Evolutionary conservation across 805 yeast genomes (phyloP).

Genomic region (Monosporozyma siamensis): DNA sequence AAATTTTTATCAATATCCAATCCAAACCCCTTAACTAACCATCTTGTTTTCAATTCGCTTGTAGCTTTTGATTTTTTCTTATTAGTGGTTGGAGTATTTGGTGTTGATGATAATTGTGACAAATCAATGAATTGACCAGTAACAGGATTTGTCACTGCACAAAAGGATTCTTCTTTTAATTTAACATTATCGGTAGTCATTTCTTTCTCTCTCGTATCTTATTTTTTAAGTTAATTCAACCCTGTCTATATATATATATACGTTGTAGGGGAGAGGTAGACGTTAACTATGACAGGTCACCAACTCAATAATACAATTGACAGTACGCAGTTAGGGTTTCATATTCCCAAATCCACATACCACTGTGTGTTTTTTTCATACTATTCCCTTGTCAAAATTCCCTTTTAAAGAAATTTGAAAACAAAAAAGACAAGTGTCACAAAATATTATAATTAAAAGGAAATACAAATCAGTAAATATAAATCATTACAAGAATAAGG

Average conservation of each 20-base stretch:
- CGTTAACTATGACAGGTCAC: no score
- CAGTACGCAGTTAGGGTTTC: no score
- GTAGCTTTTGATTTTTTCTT: neutral
- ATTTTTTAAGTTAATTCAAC: neutral
- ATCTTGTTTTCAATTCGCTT: slow-evolving; percentile 24
- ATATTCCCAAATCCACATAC: no score
- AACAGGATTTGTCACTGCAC: slow-evolving; percentile 26
- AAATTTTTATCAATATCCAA: slow-evolving; percentile 57
- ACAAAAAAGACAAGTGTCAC: neutral
- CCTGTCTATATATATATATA: neutral
- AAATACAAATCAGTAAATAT: neutral
- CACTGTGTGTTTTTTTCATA: no score
- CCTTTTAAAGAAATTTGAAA: neutral
- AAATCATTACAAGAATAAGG: neutral
- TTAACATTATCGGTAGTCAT: neutral
- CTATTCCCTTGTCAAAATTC: neutral
- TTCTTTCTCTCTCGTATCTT: neutral
- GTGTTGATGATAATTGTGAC: slow-evolving; percentile 26
- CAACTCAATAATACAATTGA: no score
- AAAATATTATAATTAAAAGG: neutral
- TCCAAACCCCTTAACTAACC: slow-evolving; percentile 66
- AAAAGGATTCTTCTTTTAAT: slow-evolving; percentile 12
- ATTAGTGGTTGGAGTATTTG: slow-evolving; percentile 12
- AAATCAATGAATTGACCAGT: slow-evolving; percentile 28
- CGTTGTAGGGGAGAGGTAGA: neutral